A percentile compares a stretch with the other conserved stretches of the same genome.
Conservation (phyloP, 345 rosid species). For the Excoecaria cochinchinensis region DNA sequence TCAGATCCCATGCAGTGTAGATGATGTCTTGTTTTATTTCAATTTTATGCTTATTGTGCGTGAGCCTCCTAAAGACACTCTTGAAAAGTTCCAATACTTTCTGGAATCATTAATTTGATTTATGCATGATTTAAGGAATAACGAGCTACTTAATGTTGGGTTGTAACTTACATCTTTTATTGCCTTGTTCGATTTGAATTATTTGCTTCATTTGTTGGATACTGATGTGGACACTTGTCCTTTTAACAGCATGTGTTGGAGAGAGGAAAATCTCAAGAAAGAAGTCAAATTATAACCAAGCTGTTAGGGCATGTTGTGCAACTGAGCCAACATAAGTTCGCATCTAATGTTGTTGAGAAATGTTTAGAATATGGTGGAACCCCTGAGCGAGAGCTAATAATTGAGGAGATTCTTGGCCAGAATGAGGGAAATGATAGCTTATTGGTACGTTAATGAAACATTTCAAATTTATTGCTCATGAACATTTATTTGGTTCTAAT, state of each 20-base stretch:
- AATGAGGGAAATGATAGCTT: slow-evolving; percentile 78
- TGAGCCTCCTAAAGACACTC: not conserved
- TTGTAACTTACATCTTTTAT: not conserved
- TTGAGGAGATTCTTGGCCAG: slow-evolving; percentile 80
- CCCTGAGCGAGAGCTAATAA: slow-evolving; percentile 64
- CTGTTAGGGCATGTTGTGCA: slow-evolving; percentile 76
- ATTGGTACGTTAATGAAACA: slow-evolving; percentile 52
- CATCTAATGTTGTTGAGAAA: slow-evolving; percentile 94
- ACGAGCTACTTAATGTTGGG: not conserved
- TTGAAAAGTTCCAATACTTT: not conserved
- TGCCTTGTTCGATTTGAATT: not conserved
- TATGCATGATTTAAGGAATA: not conserved
- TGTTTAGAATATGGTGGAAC: slow-evolving; percentile 79
- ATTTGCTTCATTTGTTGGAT: not conserved
- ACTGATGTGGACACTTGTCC: not conserved
- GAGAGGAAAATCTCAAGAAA: slow-evolving; percentile 78
- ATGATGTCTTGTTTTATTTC: not conserved
- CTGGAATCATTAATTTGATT: not conserved
- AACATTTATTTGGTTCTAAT: not conserved
- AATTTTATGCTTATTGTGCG: not conserved
- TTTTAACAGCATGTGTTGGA: slow-evolving; percentile 76
- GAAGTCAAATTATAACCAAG: slow-evolving; percentile 69
- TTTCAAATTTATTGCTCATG: not conserved
- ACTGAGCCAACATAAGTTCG: slow-evolving; percentile 97
- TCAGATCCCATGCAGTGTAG: not conserved